Evolutionary conservation across 1,284 basidiomycete species (phyloP), one percentile per base, ranked within the genome.

Genomic region (Leccinum ponderosum): DNA sequence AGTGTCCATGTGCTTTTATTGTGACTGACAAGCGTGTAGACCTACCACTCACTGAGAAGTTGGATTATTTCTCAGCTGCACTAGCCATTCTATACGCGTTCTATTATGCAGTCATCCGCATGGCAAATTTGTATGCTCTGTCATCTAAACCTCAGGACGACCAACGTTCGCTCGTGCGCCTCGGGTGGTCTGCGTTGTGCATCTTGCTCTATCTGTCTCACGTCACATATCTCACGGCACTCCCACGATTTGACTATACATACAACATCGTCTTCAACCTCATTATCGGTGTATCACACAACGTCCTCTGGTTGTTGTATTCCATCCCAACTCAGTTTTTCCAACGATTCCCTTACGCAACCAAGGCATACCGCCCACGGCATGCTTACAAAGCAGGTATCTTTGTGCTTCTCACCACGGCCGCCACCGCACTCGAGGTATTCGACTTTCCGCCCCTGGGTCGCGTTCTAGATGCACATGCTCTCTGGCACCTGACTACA

Each of bases 31-130:
- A 56, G 58, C 42, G 12, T 37, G 3, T 65, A 95, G 97, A 98
- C 77, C 82, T 87, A 17, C 85, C 89, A 2, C 75, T 79, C 48
- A 99, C 97, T 1, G 97, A 99, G 76, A 92, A 90, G 65, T 69
- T 96, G 67, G 97, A 99, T 74, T 99, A 99, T 76, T 98, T 98
- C 73, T 94, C 93, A 6, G 97, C 97, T 2, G 95, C 91, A 0
- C 77, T 92, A 25, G 89, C 87, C 4, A 94, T 96, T 62, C 73
- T 93, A 29, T 89, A 84, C 64, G 88, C 89, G 6, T 78, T 95
- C 3, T 91, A 92, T 69, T 87, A 85, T 76, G 84, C 90, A 29
- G 80, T 85, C 63, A 76, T 94, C 53, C 90, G 94, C n/a, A 75
- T 91, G 17, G 90, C 91, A 72, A 89, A 91, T 64, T 78, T 97